phyloP scores from a whole-genome alignment of 495 filamentous ascomycete genomes.

The Penicillium waksmanii region DNA sequence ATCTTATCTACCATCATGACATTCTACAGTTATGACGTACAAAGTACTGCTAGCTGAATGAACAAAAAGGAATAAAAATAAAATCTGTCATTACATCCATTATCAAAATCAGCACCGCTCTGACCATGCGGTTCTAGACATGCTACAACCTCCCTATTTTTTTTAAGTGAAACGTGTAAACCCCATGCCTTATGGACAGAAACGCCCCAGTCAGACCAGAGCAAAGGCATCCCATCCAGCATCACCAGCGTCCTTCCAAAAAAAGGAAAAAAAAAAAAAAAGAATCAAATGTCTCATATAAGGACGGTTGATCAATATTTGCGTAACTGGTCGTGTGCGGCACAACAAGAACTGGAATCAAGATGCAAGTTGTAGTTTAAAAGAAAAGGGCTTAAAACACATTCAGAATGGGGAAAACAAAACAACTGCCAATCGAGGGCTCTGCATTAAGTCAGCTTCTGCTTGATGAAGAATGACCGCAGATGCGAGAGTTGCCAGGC shows the following conservation, averaged over 20 bases:
- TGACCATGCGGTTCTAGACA: conserved; percentile 24
- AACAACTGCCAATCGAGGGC: neutral
- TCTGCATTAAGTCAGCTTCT: conserved; percentile 76
- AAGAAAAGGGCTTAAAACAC: conserved; percentile 22
- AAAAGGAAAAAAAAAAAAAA: neutral
- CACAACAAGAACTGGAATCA: conserved; percentile 17
- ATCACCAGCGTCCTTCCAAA: neutral
- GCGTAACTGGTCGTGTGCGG: conserved; percentile 14
- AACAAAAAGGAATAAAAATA: conserved; percentile 15
- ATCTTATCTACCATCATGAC: neutral
- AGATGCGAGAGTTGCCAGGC: conserved; percentile 97
- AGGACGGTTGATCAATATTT: neutral
- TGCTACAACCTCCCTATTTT: conserved; percentile 18
- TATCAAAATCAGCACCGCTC: conserved; percentile 36
- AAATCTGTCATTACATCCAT: conserved; percentile 40
- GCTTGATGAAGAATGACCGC: conserved; percentile 98
- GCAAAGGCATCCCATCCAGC: neutral
- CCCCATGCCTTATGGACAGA: neutral
- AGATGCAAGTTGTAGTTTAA: conserved; percentile 28
- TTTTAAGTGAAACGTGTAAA: conserved; percentile 14
- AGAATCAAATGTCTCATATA: conserved; percentile 6
- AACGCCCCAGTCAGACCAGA: neutral
- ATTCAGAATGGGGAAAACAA: conserved; percentile 6
- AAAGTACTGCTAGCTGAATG: conserved; percentile 8
- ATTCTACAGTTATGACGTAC: neutral